phyloP scores from a whole-genome alignment of 139 green algal species.

The Coelastrella sp. region DNA sequence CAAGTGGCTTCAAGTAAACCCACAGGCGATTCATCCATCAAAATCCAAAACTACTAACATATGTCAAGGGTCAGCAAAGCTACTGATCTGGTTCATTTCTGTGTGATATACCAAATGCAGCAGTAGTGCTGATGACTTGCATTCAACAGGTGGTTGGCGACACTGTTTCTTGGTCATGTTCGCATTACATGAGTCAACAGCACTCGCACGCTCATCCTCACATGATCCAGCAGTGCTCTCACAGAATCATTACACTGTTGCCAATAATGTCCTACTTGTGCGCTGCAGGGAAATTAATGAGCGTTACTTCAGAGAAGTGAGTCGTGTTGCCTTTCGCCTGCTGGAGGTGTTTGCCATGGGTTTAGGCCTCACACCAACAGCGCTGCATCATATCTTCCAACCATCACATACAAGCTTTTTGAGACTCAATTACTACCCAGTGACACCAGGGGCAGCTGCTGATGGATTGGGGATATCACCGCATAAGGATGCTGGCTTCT shows the following conservation, averaged over 20 bases:
- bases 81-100: too few relatives aligned
- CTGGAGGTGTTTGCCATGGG: constrained; percentile 42
- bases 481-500: constrained; percentile 74
- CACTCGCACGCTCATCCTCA: neutral
- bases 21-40: too few relatives aligned
- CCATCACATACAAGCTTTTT: constrained; percentile 47
- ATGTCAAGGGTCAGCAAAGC: too few relatives aligned
- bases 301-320: constrained; percentile 48
- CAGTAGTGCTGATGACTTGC: too few relatives aligned
- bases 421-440: constrained; percentile 69
- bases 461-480: constrained; percentile 59
- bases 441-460: constrained; percentile 36
- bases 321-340: constrained; percentile 45
- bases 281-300: constrained; percentile 16
- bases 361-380: constrained; percentile 45
- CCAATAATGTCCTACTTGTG: neutral
- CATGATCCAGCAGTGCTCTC: neutral
- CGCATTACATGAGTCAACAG: too few relatives aligned
- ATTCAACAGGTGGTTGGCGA: neutral
- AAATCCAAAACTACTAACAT: too few relatives aligned
- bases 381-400: constrained; percentile 44
- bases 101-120: too few relatives aligned
- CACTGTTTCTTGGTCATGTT: neutral
- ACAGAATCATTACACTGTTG: neutral
- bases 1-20: too few relatives aligned